phyloP scores from a whole-genome alignment of 768 basidiomycete genomes.

The Zangia roseola region DNA sequence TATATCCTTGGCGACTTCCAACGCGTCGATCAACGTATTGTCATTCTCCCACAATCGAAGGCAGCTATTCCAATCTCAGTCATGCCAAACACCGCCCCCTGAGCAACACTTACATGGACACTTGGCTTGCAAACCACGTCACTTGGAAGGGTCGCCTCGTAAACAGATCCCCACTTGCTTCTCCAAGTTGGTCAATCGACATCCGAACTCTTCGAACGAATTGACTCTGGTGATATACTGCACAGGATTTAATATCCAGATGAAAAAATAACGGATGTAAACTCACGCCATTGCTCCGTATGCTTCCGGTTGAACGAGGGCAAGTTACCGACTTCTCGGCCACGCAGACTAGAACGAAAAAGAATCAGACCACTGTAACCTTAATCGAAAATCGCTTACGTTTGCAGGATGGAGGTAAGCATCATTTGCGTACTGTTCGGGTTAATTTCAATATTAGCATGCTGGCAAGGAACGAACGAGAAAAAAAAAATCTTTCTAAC shows the following conservation, averaged over 20 bases:
- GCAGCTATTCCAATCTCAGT: constrained; percentile 42
- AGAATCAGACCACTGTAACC: constrained; percentile 14
- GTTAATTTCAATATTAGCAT: constrained; percentile 16
- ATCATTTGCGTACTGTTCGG: constrained; percentile 57
- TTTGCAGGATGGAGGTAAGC: constrained; percentile 60
- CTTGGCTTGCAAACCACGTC: constrained; percentile 69
- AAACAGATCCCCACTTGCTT: constrained; percentile 52
- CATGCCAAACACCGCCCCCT: background rate
- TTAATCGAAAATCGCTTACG: constrained; percentile 43
- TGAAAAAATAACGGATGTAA: background rate
- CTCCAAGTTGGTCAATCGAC: constrained; percentile 51
- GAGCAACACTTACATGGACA: constrained; percentile 52
- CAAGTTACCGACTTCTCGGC: constrained; percentile 42
- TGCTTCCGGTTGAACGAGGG: constrained; percentile 69
- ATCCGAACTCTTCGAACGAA: constrained; percentile 60
- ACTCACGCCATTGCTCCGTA: constrained; percentile 79
- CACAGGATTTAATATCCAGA: constrained; percentile 3
- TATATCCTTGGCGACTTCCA: constrained; percentile 67
- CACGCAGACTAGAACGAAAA: constrained; percentile 46
- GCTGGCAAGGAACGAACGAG: constrained; percentile 1
- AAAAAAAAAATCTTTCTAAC: constrained; percentile 4
- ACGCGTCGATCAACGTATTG: constrained; percentile 50
- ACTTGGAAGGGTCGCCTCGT: constrained; percentile 69
- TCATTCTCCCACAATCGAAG: constrained; percentile 67
- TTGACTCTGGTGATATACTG: constrained; percentile 68